A percentile compares a stretch with the other conserved stretches of the same genome.
Evolutionary conservation across 139 green algal species (phyloP).

Genomic region (Chlamydomonas asymmetrica): DNA sequence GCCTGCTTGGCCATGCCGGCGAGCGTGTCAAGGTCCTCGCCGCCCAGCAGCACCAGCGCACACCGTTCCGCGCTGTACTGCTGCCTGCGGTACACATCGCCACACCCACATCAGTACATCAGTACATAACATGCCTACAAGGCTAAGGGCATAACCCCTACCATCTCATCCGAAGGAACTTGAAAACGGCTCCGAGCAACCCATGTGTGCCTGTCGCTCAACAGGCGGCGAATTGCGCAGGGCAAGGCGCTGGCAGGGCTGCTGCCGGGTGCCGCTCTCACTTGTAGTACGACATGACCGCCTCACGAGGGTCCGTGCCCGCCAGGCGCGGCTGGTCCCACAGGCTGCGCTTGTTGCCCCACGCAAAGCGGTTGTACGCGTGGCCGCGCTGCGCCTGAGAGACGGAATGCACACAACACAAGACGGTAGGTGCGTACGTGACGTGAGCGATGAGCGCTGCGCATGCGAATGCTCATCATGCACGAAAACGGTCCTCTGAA

Average conservation of each 20-base stretch:
- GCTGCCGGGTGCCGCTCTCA: conserved; percentile 43
- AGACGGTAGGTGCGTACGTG: not conserved
- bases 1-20: conserved; percentile 35
- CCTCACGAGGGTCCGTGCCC: conserved; percentile 67
- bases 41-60: conserved; percentile 91
- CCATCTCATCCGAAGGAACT: too few relatives aligned
- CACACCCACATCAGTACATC: too few relatives aligned
- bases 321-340: conserved; percentile 58
- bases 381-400: conserved; percentile 59
- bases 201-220: too few relatives aligned
- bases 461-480: too few relatives aligned
- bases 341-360: conserved; percentile 87
- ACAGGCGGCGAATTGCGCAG: too few relatives aligned
- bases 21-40: conserved; percentile 80
- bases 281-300: conserved; percentile 86
- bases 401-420: not conserved
- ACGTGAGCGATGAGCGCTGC: too few relatives aligned
- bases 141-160: too few relatives aligned
- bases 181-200: too few relatives aligned
- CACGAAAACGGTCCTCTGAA: too few relatives aligned
- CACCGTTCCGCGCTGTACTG: conserved; percentile 92
- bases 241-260: conserved; percentile 65
- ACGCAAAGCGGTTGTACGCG: conserved; percentile 88
- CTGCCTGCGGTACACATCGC: conserved; percentile 45
- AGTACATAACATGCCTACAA: too few relatives aligned